Evolutionary conservation across 352 stramenopile species (phyloP).

Genomic region (Phytophthora niederhauseri): DNA sequence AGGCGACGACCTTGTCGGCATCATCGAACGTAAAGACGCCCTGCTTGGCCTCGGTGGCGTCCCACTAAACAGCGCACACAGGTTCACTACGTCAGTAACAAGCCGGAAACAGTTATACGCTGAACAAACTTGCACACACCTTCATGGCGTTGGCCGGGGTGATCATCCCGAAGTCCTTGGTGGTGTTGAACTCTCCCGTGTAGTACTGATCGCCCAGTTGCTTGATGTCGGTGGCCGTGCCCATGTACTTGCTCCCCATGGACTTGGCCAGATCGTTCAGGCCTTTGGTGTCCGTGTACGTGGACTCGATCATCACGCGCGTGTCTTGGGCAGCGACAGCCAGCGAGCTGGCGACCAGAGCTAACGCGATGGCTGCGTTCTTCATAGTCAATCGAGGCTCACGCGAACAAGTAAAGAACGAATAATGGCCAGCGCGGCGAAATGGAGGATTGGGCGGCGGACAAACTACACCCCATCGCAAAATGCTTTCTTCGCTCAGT

Average conservation of each 20-base stretch:
- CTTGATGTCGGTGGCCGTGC: conserved; percentile 24
- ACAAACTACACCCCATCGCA: conserved; percentile 33
- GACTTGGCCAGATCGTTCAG: conserved; percentile 25
- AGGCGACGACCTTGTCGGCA: conserved; percentile 23
- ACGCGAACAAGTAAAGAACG: conserved; percentile 14
- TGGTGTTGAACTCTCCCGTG: conserved; percentile 20
- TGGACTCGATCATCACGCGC: conserved; percentile 27
- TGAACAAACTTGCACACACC: conserved; percentile 6
- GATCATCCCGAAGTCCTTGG: conserved; percentile 26
- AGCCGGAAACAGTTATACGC: not conserved
- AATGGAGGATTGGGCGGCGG: conserved; percentile 19
- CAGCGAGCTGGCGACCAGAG: conserved; percentile 17
- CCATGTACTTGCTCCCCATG: conserved; percentile 23
- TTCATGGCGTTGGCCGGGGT: conserved; percentile 32
- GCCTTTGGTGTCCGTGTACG: conserved; percentile 25
- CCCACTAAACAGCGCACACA: conserved; percentile 7
- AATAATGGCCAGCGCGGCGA: conserved; percentile 10
- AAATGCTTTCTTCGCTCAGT: conserved; percentile 28
- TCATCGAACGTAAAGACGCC: conserved; percentile 18
- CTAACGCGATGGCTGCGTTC: conserved; percentile 16
- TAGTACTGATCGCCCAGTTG: conserved; percentile 24
- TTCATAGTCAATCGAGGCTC: conserved; percentile 18
- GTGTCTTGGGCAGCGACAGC: conserved; percentile 12
- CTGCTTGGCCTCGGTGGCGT: conserved; percentile 24
- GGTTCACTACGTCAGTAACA: not conserved